Percentiles rank a stretch among this genome's conserved stretches.
These are phyloP conservation scores for Wallacemonas collosoma DNA, from an alignment of 208 protist genomes.

Conservation along the genomic window DNA sequence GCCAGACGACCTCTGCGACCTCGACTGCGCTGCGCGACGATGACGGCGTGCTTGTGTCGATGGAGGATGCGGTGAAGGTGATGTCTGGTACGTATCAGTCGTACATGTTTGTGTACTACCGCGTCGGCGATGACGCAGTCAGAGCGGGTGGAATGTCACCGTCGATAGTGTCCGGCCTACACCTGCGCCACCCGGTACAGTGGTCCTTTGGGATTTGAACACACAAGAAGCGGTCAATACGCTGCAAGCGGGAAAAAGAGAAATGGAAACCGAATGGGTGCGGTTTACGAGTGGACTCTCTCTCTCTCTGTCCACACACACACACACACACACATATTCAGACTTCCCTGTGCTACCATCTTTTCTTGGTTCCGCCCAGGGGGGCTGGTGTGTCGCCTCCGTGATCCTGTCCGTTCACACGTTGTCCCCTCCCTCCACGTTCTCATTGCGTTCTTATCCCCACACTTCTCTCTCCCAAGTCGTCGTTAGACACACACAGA, in stretches of 20 bases:
- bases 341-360: no score
- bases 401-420: no score
- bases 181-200: constrained; percentile 46
- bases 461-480: not conserved
- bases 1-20: constrained; percentile 1
- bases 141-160: not conserved
- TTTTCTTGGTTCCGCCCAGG: no score
- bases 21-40: constrained; percentile 32
- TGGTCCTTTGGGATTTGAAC: constrained; percentile 59
- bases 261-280: not conserved
- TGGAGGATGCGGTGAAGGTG: constrained; percentile 51
- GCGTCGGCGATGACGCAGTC: constrained; percentile 22
- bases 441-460: no score
- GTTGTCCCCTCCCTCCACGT: no score
- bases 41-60: constrained; percentile 33
- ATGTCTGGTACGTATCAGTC: constrained; percentile 54
- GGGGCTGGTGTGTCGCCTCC: no score
- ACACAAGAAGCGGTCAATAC: not conserved
- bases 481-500: constrained; percentile 14
- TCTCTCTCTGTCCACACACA: constrained; percentile 9
- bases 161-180: constrained; percentile 22
- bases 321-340: not conserved
- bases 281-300: not conserved
- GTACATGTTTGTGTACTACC: constrained; percentile 71
- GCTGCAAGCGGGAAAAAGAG: not conserved